Evolutionary conservation across 192 early-diverging fungal genomes (phyloP).

Genomic region (Pecoramyces ruminantium): DNA sequence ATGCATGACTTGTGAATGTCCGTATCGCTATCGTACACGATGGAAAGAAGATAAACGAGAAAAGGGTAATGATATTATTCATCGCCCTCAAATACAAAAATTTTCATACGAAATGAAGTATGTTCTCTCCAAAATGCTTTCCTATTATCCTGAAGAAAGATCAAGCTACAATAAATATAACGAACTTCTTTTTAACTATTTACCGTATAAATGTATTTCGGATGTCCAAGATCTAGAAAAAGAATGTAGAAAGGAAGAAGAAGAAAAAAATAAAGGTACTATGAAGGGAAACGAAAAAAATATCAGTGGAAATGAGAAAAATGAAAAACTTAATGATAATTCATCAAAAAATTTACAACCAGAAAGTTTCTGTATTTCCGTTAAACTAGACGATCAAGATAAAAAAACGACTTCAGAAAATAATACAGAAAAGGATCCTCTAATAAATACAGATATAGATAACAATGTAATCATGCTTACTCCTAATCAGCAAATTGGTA

Average conservation of each 20-base stretch:
- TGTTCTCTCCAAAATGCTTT: neutral
- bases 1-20: neutral
- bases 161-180: neutral
- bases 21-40: neutral
- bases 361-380: no score
- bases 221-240: neutral
- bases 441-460: no score
- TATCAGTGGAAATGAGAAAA: no score
- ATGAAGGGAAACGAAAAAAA: no score
- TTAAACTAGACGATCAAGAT: no score
- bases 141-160: neutral
- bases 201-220: neutral
- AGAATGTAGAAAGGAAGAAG: neutral
- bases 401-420: no score
- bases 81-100: neutral
- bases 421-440: no score
- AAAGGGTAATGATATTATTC: neutral
- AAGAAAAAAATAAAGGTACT: neutral
- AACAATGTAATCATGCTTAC: no score
- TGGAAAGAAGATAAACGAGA: neutral
- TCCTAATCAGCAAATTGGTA: no score
- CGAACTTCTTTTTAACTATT: neutral
- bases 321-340: no score
- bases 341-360: no score
- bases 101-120: neutral